Evolutionary conservation across 306 rosid species (phyloP).

Genomic region (Dryas alaskensis): DNA sequence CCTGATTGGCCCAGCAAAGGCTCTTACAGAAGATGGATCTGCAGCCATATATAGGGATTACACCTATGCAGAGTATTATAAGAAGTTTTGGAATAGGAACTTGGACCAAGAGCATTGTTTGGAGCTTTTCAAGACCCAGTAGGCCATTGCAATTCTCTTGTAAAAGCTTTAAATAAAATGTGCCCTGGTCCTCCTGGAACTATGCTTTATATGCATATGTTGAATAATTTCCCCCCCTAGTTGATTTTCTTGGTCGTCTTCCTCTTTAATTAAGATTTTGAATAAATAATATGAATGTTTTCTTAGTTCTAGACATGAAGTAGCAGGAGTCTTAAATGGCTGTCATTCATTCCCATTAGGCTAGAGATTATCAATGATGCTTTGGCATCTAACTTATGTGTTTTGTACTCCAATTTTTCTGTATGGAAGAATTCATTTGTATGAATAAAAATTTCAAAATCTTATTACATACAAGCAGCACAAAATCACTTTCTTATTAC

Average conservation of each 20-base stretch:
- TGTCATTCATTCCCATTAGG: too few relatives aligned
- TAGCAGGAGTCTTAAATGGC: too few relatives aligned
- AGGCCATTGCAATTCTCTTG: not conserved
- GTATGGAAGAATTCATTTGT: not conserved
- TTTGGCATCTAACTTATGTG: too few relatives aligned
- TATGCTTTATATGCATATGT: not conserved
- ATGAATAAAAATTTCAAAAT: not conserved
- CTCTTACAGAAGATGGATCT: slow-evolving; percentile 44
- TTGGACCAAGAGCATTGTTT: slow-evolving; percentile 68
- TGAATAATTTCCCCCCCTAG: not conserved
- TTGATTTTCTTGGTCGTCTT: not conserved
- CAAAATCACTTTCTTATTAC: not conserved
- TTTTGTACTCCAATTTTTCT: too few relatives aligned
- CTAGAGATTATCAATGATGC: too few relatives aligned
- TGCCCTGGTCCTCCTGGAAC: too few relatives aligned
- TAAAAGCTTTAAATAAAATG: too few relatives aligned
- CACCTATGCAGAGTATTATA: slow-evolving; percentile 73
- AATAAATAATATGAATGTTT: not conserved
- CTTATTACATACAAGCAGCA: not conserved
- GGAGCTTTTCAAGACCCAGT: slow-evolving; percentile 64
- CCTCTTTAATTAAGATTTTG: not conserved
- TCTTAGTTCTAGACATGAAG: not conserved
- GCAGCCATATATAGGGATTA: slow-evolving; percentile 53
- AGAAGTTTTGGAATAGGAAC: slow-evolving; percentile 78
- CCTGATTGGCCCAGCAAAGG: slow-evolving; percentile 57